Evolutionary conservation across 257 asterid genomes (phyloP).

Genomic region (Forsythia viridissima): DNA sequence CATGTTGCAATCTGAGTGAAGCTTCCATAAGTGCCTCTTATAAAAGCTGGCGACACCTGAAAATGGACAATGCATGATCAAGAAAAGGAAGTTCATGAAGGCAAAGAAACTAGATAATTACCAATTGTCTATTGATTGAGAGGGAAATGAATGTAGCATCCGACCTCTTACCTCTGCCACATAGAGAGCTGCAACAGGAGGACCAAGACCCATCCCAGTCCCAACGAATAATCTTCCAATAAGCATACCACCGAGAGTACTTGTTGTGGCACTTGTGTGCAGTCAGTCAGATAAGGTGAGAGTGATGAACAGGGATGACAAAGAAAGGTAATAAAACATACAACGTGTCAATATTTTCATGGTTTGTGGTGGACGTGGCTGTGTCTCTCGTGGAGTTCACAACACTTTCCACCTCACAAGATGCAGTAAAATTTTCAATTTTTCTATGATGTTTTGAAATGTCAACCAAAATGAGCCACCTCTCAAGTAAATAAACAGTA

Average conservation of each 20-base stretch:
- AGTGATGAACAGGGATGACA: not conserved
- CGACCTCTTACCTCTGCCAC: slow-evolving; percentile 72
- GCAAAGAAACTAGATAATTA: no score
- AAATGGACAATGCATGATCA: slow-evolving; percentile 30
- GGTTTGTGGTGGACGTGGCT: slow-evolving; percentile 2
- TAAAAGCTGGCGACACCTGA: slow-evolving; percentile 90
- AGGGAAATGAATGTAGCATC: not conserved
- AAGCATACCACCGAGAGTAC: slow-evolving; percentile 83
- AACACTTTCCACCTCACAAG: not conserved
- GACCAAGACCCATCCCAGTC: slow-evolving; percentile 94
- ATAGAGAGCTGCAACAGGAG: slow-evolving; percentile 92
- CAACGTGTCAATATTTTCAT: not conserved
- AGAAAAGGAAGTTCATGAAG: not conserved
- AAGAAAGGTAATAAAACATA: not conserved
- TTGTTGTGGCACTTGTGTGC: slow-evolving; percentile 65
- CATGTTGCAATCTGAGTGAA: slow-evolving; percentile 90
- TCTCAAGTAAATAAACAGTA: not conserved
- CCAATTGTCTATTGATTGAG: not conserved
- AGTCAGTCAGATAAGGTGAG: not conserved
- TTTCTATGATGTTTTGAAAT: not conserved
- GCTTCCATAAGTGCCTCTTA: slow-evolving; percentile 94
- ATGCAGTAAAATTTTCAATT: slow-evolving; percentile 1
- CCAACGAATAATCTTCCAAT: slow-evolving; percentile 89
- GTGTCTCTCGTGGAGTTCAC: not conserved
- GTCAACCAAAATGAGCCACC: not conserved